Percentiles rank a stretch among this genome's conserved stretches.
Evolutionary conservation across 2,329 filamentous ascomycete species (phyloP).

Genomic region (Epichloe elymi): DNA sequence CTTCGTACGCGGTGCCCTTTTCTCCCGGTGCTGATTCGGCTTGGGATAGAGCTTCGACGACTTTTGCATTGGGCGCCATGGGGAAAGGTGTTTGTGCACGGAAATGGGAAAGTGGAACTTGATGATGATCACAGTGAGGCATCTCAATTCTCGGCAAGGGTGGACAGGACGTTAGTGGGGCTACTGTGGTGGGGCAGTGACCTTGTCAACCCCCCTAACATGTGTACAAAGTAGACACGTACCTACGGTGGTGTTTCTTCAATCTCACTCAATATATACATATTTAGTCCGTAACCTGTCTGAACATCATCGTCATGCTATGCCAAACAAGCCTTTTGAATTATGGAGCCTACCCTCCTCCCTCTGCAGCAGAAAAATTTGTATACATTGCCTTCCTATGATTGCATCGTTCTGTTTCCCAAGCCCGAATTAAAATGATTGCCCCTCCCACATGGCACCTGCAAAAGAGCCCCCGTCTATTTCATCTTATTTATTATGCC

Average conservation of each 20-base stretch:
- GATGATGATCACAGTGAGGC: no score
- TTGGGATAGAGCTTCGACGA: constrained; percentile 30
- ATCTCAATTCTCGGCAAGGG: no score
- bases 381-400: background rate
- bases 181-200: no score
- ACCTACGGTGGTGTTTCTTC: no score
- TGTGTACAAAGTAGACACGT: no score
- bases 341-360: background rate
- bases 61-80: constrained; percentile 27
- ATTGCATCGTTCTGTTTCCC: background rate
- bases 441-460: background rate
- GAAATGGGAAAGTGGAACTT: background rate
- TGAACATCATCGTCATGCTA: background rate
- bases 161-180: no score
- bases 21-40: constrained; percentile 25
- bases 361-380: background rate
- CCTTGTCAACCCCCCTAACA: no score
- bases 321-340: background rate
- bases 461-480: background rate
- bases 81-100: background rate
- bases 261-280: no score
- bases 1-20: constrained; percentile 32
- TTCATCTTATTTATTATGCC: constrained; percentile 58
- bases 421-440: background rate
- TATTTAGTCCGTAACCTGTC: background rate